These are phyloP conservation scores for Fraxinus paxiana DNA, from an alignment of 305 asterid species.

Conservation along the genomic window DNA sequence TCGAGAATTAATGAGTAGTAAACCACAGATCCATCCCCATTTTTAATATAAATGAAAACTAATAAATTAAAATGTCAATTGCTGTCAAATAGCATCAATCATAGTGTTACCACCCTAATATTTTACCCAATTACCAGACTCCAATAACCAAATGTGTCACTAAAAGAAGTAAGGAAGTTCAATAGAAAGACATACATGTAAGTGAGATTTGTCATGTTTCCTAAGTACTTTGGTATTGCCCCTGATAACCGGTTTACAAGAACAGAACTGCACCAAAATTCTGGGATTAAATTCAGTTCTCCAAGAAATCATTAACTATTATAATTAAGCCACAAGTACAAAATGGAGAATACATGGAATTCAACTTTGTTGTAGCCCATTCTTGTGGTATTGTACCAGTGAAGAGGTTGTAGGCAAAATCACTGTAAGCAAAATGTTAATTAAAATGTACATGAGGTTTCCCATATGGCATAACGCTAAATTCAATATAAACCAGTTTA, in stretches of 20 bases:
- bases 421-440: slow-evolving; percentile 40
- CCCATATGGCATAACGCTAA: neutral
- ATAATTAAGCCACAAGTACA: slow-evolving; percentile 6
- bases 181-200: slow-evolving; percentile 61
- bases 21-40: neutral
- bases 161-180: slow-evolving; percentile 11
- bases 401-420: slow-evolving; percentile 79
- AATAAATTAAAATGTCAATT: neutral
- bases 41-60: neutral
- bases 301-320: slow-evolving; percentile 6
- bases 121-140: slow-evolving; percentile 4
- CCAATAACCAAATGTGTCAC: slow-evolving; percentile 10
- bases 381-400: slow-evolving; percentile 74
- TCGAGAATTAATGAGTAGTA: neutral
- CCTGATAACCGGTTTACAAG: slow-evolving; percentile 88
- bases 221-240: slow-evolving; percentile 66
- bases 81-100: neutral
- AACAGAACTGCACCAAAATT: slow-evolving; percentile 64
- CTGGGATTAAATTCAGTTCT: slow-evolving; percentile 16
- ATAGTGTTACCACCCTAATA: neutral
- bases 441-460: slow-evolving; percentile 13
- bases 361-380: slow-evolving; percentile 65
- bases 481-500: slow-evolving; percentile 8
- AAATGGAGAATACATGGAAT: slow-evolving; percentile 48
- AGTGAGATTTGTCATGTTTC: slow-evolving; percentile 66